These are phyloP conservation scores for Pythium rhizo-oryzae DNA, from an alignment of 352 stramenopile species.

Conservation along the genomic window DNA sequence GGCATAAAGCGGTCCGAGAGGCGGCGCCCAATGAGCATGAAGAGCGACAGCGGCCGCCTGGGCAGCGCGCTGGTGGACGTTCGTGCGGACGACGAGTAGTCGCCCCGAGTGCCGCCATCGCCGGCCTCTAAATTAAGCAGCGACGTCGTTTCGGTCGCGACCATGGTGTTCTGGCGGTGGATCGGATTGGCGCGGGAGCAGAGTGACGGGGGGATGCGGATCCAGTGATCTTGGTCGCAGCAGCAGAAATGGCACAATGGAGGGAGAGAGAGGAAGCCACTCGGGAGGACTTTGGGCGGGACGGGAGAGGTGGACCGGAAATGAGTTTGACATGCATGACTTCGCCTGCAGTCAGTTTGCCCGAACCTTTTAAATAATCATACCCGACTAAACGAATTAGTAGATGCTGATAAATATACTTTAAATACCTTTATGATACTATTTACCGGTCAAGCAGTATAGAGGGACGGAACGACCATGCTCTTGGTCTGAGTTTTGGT, in stretches of 20 bases:
- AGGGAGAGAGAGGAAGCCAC: too few relatives aligned
- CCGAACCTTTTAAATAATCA: background rate
- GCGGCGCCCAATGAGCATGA: slow-evolving; percentile 12
- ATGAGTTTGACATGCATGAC: background rate
- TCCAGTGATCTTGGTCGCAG: background rate
- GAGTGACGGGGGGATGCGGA: too few relatives aligned
- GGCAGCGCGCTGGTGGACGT: background rate
- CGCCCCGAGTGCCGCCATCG: background rate
- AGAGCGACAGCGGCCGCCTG: slow-evolving; percentile 5
- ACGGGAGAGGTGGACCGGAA: background rate
- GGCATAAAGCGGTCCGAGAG: background rate
- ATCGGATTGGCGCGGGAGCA: too few relatives aligned
- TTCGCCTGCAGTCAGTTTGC: background rate
- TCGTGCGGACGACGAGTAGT: slow-evolving; percentile 2
- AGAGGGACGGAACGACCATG: too few relatives aligned
- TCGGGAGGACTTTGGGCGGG: too few relatives aligned
- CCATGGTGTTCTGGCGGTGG: too few relatives aligned
- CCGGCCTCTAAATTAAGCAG: slow-evolving; percentile 17
- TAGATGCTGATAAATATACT: too few relatives aligned
- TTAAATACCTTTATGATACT: too few relatives aligned
- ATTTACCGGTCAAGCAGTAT: background rate
- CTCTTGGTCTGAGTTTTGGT: too few relatives aligned
- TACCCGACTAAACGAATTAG: background rate
- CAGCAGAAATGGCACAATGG: background rate
- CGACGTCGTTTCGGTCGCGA: background rate